A percentile compares a stretch with the other conserved stretches of the same genome.
These are phyloP conservation scores for Solanum appendiculatum DNA, from an alignment of 257 asterid genomes.

Conservation along the genomic window DNA sequence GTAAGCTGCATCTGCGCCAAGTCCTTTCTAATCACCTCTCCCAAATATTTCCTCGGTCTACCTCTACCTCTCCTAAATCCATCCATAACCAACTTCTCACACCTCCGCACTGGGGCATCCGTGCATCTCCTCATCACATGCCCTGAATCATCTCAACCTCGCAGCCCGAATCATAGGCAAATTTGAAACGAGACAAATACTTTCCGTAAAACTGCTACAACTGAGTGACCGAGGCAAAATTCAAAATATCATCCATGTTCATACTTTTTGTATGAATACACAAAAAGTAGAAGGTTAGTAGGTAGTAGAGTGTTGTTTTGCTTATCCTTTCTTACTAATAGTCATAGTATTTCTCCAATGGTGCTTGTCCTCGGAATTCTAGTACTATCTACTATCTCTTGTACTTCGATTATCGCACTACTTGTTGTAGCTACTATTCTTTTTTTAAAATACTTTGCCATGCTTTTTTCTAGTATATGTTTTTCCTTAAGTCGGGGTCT, in stretches of 20 bases:
- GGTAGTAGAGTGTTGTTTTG: background rate
- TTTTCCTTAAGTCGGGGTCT: background rate
- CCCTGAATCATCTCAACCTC: background rate
- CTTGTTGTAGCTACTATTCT: background rate
- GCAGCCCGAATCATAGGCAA: background rate
- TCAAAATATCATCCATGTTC: background rate
- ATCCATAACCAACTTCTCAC: background rate
- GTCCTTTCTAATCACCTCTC: background rate
- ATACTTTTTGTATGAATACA: background rate
- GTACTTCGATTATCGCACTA: background rate
- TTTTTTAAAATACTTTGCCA: background rate
- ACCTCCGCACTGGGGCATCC: background rate
- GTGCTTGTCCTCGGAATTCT: background rate
- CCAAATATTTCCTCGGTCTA: background rate
- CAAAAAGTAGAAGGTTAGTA: background rate
- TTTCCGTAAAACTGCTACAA: background rate
- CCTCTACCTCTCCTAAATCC: background rate
- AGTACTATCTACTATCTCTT: background rate
- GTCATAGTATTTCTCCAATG: background rate
- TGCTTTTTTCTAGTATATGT: background rate
- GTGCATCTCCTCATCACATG: background rate
- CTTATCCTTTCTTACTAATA: background rate
- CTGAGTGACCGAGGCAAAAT: background rate
- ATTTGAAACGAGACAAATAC: background rate
- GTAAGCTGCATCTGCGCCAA: background rate